A percentile compares a stretch with the other conserved stretches of the same genome.
These are phyloP conservation scores for Kodamaea lidongshanica DNA, from an alignment of 805 yeast genomes.

Conservation along the genomic window DNA sequence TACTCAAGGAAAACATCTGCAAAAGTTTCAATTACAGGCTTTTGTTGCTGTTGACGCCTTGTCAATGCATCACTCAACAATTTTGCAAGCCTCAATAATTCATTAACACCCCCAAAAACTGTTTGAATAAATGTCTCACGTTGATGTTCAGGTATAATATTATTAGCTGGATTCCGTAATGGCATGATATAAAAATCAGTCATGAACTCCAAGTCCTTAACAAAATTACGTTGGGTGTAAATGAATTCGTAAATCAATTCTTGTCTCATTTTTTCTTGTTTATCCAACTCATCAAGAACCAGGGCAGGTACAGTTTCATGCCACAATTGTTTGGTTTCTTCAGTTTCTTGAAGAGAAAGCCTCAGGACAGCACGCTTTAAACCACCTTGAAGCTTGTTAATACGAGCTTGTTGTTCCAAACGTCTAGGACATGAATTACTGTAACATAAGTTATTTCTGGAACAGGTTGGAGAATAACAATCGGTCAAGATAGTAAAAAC, in stretches of 20 bases:
- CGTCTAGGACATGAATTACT: slow-evolving; percentile 95
- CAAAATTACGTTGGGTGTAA: slow-evolving; percentile 91
- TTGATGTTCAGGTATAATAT: slow-evolving; percentile 80
- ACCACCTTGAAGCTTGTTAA: slow-evolving; percentile 83
- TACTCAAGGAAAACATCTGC: slow-evolving; percentile 84
- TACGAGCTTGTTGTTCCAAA: slow-evolving; percentile 89
- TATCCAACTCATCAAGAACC: slow-evolving; percentile 70
- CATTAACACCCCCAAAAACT: slow-evolving; percentile 85
- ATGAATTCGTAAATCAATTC: slow-evolving; percentile 92
- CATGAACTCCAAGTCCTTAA: slow-evolving; percentile 86
- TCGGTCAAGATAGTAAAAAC: slow-evolving; percentile 89
- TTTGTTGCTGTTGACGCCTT: slow-evolving; percentile 71
- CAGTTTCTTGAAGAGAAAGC: slow-evolving; percentile 58
- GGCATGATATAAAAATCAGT: slow-evolving; percentile 94
- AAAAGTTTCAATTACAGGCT: slow-evolving; percentile 76
- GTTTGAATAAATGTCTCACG: slow-evolving; percentile 87
- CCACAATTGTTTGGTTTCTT: slow-evolving; percentile 84
- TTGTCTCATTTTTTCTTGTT: slow-evolving; percentile 84
- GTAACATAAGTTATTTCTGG: slow-evolving; percentile 81
- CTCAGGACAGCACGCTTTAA: slow-evolving; percentile 68
- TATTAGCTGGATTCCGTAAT: slow-evolving; percentile 61
- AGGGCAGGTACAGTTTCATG: slow-evolving; percentile 82
- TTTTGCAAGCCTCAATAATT: slow-evolving; percentile 76
- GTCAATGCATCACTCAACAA: slow-evolving; percentile 85
- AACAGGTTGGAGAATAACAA: slow-evolving; percentile 96